Evolutionary conservation across 1,284 basidiomycete species (phyloP), one percentile per base, ranked within the genome.

Genomic region (Chalciporus sp.): DNA sequence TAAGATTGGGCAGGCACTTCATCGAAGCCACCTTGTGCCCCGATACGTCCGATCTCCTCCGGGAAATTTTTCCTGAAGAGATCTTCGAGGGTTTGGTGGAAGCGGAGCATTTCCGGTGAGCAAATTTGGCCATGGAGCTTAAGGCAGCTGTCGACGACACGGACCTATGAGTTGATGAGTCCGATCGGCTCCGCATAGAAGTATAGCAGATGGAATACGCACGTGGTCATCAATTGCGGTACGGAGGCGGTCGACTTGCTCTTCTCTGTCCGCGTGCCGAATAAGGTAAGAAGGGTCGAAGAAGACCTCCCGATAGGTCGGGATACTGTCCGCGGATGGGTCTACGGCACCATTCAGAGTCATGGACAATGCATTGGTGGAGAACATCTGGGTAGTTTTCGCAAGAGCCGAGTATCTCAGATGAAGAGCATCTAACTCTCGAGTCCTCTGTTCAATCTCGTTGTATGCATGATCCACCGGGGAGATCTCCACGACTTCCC

Each of bases 41-140:
- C 79, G 42, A 92, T 71, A 7, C 87, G 81, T 46, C 79, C 79
- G 40, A 97, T 91, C 71, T 98, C 95, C 23, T 94, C 92, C 1
- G 85, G 74, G 73, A 95, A 98, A 64, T 94, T 94, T 72, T 92
- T 93, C 53, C 81, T 81, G 78, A 95, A 98, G 73, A 97, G 88
- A 63, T 84, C 86, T 70, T 92, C 88, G 45, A 98, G 76, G 0
- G 93, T 95, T 57, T 90, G 87, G 67, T 98, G 95, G 81, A 98
- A 98, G 3, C 88, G 83, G 47, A 89, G 76, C 82, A 95, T 97
- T 73, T 94, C 93, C 23, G 84, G 81, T 1, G 92, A 85, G 67
- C 94, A 95, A 45, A 97, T 74, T 51, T 85, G 80, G 1, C 85
- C 85, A 67, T 98, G 94, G 10, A 98, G 77, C 55, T 83, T 84